Evolutionary conservation across 1,284 basidiomycete genomes (phyloP).

Genomic region (Sanghuangporus weigelae): DNA sequence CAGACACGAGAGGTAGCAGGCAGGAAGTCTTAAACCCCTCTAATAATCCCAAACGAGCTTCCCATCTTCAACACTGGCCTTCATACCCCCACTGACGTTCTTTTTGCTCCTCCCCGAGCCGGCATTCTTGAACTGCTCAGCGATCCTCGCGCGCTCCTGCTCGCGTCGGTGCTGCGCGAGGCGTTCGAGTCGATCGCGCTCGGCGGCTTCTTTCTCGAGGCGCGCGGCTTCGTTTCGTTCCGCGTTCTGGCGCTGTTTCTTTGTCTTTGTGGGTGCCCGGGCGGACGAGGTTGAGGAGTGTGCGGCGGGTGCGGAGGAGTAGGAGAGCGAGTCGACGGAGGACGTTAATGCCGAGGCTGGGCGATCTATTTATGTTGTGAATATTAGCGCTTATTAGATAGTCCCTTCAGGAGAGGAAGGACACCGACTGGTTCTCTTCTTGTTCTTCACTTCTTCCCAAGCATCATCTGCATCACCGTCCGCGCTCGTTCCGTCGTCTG

Average conservation of each 20-base stretch:
- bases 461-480: constrained; percentile 52
- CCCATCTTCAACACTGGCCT: constrained; percentile 42
- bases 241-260: constrained; percentile 67
- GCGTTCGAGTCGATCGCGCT: constrained; percentile 43
- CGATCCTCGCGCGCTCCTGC: constrained; percentile 48
- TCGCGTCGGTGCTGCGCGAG: constrained; percentile 58
- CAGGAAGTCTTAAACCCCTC: not conserved
- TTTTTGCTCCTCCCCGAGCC: constrained; percentile 22
- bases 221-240: constrained; percentile 54
- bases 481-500: constrained; percentile 49
- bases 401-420: not conserved
- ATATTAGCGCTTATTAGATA: not conserved
- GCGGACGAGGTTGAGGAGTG: constrained; percentile 10
- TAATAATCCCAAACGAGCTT: constrained; percentile 48
- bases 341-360: constrained; percentile 10
- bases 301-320: too few relatives aligned
- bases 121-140: constrained; percentile 38
- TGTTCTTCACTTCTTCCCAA: constrained; percentile 70
- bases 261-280: constrained; percentile 38
- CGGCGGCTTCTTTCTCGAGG: constrained; percentile 48
- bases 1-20: not conserved
- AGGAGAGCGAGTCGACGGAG: constrained; percentile 1
- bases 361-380: constrained; percentile 15
- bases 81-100: constrained; percentile 49
- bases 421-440: constrained; percentile 40